A percentile compares a stretch with the other conserved stretches of the same genome.
phyloP scores from a whole-genome alignment of 805 yeast genomes.

The Zygosaccharomyces lentus region DNA sequence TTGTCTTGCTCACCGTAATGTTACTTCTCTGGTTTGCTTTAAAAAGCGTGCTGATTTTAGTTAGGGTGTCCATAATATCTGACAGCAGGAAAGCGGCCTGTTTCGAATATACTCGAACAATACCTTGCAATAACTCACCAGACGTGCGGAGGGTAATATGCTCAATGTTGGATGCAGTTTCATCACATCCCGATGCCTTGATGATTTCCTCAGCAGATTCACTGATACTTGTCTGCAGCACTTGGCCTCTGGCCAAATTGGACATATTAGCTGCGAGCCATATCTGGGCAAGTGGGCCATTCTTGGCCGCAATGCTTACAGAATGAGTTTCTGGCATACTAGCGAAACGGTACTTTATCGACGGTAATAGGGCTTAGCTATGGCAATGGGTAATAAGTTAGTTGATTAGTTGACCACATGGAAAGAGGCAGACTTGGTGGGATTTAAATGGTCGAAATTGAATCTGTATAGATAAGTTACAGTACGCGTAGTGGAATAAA shows the following conservation, averaged over 20 bases:
- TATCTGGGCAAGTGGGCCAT: slow-evolving; percentile 83
- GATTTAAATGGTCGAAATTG: neutral
- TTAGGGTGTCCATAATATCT: slow-evolving; percentile 74
- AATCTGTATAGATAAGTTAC: neutral
- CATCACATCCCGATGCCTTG: slow-evolving; percentile 35
- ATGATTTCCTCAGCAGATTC: slow-evolving; percentile 65
- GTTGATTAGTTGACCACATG: neutral
- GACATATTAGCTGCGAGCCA: slow-evolving; percentile 87
- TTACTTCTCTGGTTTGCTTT: slow-evolving; percentile 43
- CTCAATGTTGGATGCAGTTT: slow-evolving; percentile 35
- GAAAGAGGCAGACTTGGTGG: neutral
- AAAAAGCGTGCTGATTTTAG: slow-evolving; percentile 67
- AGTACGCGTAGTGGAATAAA: slow-evolving; percentile 4
- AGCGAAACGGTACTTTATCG: neutral
- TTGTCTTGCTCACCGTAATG: slow-evolving; percentile 55
- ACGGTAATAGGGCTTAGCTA: neutral
- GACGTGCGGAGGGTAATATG: slow-evolving; percentile 76
- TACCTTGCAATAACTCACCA: slow-evolving; percentile 82
- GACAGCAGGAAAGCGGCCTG: slow-evolving; percentile 79
- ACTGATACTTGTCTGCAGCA: slow-evolving; percentile 64
- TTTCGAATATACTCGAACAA: slow-evolving; percentile 78
- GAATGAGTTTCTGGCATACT: slow-evolving; percentile 4
- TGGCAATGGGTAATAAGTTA: neutral
- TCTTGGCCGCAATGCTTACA: slow-evolving; percentile 42
- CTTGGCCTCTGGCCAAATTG: slow-evolving; percentile 42